These are phyloP conservation scores for Fistulina hepatica DNA, from an alignment of 1,284 basidiomycete genomes.

Conservation along the genomic window DNA sequence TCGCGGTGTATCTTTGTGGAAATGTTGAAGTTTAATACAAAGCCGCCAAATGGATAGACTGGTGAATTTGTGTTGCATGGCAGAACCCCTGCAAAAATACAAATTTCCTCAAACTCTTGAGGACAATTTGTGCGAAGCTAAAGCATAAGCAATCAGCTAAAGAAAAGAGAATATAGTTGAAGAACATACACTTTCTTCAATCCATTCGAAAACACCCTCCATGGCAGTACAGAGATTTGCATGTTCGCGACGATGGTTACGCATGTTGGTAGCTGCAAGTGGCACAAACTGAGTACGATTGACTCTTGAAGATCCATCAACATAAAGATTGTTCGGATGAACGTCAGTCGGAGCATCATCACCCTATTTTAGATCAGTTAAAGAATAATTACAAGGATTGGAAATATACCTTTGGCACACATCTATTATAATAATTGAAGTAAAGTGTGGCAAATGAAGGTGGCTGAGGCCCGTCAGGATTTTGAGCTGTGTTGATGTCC, in stretches of 20 bases:
- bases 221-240: neutral
- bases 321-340: neutral
- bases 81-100: neutral
- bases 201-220: neutral
- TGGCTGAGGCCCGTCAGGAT: too few species aligned
- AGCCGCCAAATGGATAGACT: constrained; percentile 18
- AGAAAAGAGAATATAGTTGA: neutral
- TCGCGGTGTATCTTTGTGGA: constrained; percentile 17
- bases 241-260: neutral
- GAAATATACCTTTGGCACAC: too few species aligned
- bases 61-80: constrained; percentile 3
- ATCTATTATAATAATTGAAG: too few species aligned
- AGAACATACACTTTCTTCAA: neutral
- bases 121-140: neutral
- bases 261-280: neutral
- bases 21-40: constrained; percentile 19
- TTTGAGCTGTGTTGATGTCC: too few species aligned
- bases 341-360: neutral
- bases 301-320: neutral
- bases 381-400: too few species aligned
- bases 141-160: neutral
- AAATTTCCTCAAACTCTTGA: neutral
- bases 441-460: too few species aligned
- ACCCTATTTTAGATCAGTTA: too few species aligned
- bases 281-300: neutral